phyloP scores from a whole-genome alignment of 176 grass and related monocot species.

The Avena sativa region DNA sequence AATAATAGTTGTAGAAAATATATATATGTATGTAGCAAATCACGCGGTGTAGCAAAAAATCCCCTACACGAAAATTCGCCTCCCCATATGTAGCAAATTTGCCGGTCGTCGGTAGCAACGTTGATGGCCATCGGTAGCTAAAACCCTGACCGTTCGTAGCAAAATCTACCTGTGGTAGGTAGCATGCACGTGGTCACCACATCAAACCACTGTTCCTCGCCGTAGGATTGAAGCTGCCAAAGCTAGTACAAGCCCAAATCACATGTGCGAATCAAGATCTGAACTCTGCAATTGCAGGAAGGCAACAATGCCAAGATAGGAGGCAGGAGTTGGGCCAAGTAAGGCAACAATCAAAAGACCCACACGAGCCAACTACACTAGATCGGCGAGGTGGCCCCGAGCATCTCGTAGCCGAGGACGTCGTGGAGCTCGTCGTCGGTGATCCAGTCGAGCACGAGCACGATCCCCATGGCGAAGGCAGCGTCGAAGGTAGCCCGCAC shows the following conservation, averaged over 20 bases:
- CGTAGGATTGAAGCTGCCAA: not conserved
- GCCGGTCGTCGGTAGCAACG: too few species aligned
- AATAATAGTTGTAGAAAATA: too few species aligned
- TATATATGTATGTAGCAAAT: too few species aligned
- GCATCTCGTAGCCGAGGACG: conserved; percentile 1
- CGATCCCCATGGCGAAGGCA: conserved; percentile 83
- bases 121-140: too few species aligned
- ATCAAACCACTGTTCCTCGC: too few species aligned
- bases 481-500: conserved; percentile 52
- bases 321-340: too few species aligned
- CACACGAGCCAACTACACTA: not conserved
- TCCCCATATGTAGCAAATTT: too few species aligned
- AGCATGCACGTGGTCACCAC: too few species aligned
- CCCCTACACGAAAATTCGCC: too few species aligned
- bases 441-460: conserved; percentile 87
- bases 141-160: too few species aligned
- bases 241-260: conserved; percentile 26
- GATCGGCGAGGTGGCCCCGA: conserved; percentile 39
- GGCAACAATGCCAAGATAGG: conserved; percentile 1
- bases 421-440: conserved; percentile 59
- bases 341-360: conserved; percentile 2
- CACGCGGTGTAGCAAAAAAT: too few species aligned
- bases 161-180: too few species aligned
- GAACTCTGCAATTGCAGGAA: not conserved
- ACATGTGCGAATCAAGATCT: conserved; percentile 25